Conservation (phyloP, 2,329 filamentous ascomycete species). For the Colletotrichum ledebouriae region DNA sequence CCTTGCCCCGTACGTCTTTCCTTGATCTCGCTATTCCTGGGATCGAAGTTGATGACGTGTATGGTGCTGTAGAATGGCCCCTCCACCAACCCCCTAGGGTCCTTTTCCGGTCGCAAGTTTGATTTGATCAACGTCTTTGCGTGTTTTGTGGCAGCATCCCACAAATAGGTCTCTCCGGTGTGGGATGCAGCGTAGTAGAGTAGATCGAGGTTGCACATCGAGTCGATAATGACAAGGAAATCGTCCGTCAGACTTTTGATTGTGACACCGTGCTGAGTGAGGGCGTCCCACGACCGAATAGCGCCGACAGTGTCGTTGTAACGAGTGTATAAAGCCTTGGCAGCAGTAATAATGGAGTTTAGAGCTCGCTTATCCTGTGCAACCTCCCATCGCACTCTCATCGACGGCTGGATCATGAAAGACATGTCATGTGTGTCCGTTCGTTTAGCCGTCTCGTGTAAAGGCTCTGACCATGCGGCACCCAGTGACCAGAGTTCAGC, state of each 20-base stretch:
- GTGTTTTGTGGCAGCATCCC: constrained; percentile 52
- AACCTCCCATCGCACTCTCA: constrained; percentile 63
- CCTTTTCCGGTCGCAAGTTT: constrained; percentile 55
- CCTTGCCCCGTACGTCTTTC: constrained; percentile 63
- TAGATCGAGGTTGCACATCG: constrained; percentile 56
- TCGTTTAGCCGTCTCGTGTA: constrained; percentile 53
- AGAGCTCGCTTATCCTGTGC: constrained; percentile 55
- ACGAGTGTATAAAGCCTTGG: constrained; percentile 57
- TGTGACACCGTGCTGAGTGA: constrained; percentile 48
- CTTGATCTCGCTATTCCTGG: constrained; percentile 57
- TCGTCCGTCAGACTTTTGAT: constrained; percentile 51
- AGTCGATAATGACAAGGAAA: constrained; percentile 59
- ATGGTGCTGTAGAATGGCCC: constrained; percentile 52
- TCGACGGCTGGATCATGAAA: constrained; percentile 65
- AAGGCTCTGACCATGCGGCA: constrained; percentile 51
- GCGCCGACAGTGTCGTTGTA: constrained; percentile 59
- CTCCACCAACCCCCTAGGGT: constrained; percentile 17
- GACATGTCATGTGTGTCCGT: constrained; percentile 68
- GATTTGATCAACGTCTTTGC: constrained; percentile 56
- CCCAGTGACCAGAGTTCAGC: constrained; percentile 47
- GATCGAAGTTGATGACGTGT: constrained; percentile 66
- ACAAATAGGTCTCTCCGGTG: constrained; percentile 46
- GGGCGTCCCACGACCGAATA: constrained; percentile 63
- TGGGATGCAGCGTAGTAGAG: constrained; percentile 54
- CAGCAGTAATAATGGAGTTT: constrained; percentile 58